These are phyloP conservation scores for Kalmanozyma brasiliensis DNA, from an alignment of 1,284 basidiomycete genomes.

Conservation along the genomic window DNA sequence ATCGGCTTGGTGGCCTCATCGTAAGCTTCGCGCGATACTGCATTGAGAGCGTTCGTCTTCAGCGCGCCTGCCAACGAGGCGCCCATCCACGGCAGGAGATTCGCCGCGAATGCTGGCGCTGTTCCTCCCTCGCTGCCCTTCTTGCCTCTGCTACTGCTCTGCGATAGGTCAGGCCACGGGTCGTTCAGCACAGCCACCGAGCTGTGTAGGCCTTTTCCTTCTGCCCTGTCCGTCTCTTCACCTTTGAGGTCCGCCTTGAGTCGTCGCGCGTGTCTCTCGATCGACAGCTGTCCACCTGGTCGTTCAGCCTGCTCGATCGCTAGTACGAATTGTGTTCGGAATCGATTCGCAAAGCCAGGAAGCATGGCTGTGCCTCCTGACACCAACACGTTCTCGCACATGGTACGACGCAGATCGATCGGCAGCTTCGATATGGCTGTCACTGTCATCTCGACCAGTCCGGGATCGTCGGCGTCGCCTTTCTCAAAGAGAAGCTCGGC, in stretches of 20 bases:
- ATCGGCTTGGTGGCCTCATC: constrained; percentile 27
- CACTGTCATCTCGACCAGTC: constrained; percentile 80
- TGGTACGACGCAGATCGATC: constrained; percentile 82
- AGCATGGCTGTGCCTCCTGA: constrained; percentile 89
- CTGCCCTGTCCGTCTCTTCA: neutral
- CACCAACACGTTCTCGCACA: constrained; percentile 83
- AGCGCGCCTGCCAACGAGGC: constrained; percentile 83
- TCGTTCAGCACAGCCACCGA: constrained; percentile 38
- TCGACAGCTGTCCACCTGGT: constrained; percentile 24
- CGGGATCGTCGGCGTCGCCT: constrained; percentile 77
- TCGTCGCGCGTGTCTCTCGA: constrained; percentile 18
- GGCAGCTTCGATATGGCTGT: constrained; percentile 74
- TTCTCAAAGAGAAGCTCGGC: constrained; percentile 90
- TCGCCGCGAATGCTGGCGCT: constrained; percentile 83
- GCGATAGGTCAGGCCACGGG: constrained; percentile 28
- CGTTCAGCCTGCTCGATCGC: constrained; percentile 69
- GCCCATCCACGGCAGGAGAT: constrained; percentile 87
- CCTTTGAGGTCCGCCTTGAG: neutral
- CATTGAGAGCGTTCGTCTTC: constrained; percentile 34
- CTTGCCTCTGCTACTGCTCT: neutral
- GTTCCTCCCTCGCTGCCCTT: constrained; percentile 72
- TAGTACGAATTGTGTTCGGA: constrained; percentile 79
- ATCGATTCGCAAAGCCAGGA: constrained; percentile 87
- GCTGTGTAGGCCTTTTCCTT: constrained; percentile 4
- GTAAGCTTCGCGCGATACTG: constrained; percentile 43